A percentile compares a stretch with the other conserved stretches of the same genome.
These are phyloP conservation scores for Celoporthe dispersa DNA, from an alignment of 2,329 filamentous ascomycete genomes.

Conservation along the genomic window DNA sequence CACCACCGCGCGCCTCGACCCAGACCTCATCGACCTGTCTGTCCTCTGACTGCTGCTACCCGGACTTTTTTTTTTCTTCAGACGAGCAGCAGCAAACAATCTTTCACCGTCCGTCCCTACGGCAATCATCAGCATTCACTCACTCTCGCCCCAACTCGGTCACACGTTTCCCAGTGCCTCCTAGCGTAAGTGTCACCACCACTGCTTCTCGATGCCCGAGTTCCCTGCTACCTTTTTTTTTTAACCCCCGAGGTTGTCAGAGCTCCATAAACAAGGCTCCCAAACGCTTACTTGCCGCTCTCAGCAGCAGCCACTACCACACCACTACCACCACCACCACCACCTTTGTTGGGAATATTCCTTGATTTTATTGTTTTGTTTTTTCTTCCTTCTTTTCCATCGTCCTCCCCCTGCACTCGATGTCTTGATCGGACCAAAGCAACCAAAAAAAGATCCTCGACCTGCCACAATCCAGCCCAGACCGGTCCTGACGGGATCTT, in stretches of 20 bases:
- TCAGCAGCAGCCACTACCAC: not conserved
- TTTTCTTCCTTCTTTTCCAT: not conserved
- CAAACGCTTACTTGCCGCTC: slow-evolving; percentile 6
- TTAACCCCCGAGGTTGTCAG: slow-evolving; percentile 1
- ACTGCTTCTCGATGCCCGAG: slow-evolving; percentile 5
- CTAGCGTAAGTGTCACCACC: slow-evolving; percentile 27
- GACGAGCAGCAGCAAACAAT: slow-evolving; percentile 4
- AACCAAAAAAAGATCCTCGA: slow-evolving; percentile 22
- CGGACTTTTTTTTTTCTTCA: not conserved
- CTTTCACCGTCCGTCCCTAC: not conserved
- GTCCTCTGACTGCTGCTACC: slow-evolving; percentile 1
- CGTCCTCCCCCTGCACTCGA: slow-evolving; percentile 20
- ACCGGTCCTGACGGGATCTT: slow-evolving; percentile 16
- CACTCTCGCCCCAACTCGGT: slow-evolving; percentile 5
- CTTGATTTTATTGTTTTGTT: not conserved
- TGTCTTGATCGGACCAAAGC: slow-evolving; percentile 31
- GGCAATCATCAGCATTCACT: slow-evolving; percentile 5
- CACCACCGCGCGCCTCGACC: not conserved
- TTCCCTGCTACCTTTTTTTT: not conserved
- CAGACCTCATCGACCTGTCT: slow-evolving; percentile 11
- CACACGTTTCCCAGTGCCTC: slow-evolving; percentile 14
- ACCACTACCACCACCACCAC: not conserved
- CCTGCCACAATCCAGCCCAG: slow-evolving; percentile 23
- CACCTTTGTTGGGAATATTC: not conserved
- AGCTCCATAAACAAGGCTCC: slow-evolving; percentile 8